Percentiles rank a stretch among this genome's conserved stretches.
Conservation (phyloP, 805 yeast genomes). For the Wickerhamomyces subpelliculosus region DNA sequence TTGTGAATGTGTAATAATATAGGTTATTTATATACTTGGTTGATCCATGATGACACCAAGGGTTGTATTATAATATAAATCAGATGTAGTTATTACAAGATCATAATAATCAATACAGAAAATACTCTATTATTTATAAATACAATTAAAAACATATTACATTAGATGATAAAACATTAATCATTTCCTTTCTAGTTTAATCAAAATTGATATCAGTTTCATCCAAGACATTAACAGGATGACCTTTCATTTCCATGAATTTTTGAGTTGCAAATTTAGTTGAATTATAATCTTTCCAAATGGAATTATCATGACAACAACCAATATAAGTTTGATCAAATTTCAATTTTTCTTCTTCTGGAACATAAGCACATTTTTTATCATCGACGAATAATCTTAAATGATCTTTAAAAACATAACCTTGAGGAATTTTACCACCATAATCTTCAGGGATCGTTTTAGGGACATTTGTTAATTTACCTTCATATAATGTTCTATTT, state of each 20-base stretch:
- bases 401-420: constrained; percentile 28
- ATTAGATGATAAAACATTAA: too few species aligned
- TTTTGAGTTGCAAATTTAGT: constrained; percentile 22
- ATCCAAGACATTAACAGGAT: constrained; percentile 17
- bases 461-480: constrained; percentile 43
- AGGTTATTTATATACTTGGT: too few species aligned
- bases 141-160: too few species aligned
- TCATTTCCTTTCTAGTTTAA: too few species aligned
- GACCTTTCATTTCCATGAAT: constrained; percentile 10
- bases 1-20: too few species aligned
- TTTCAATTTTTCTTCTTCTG: constrained; percentile 30
- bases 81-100: too few species aligned
- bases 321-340: constrained; percentile 31
- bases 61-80: too few species aligned
- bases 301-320: constrained; percentile 32
- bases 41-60: too few species aligned
- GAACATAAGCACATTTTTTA: constrained; percentile 31
- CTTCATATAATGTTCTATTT: constrained; percentile 51
- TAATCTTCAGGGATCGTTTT: constrained; percentile 33
- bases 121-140: not conserved
- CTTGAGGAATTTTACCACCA: constrained; percentile 16
- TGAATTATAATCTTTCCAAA: constrained; percentile 32
- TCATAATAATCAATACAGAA: too few species aligned
- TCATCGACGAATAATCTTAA: constrained; percentile 31
- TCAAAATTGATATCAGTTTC: constrained; percentile 13